Conservation (phyloP, 2,329 filamentous ascomycete species). For the Cladosporium sp. region DNA sequence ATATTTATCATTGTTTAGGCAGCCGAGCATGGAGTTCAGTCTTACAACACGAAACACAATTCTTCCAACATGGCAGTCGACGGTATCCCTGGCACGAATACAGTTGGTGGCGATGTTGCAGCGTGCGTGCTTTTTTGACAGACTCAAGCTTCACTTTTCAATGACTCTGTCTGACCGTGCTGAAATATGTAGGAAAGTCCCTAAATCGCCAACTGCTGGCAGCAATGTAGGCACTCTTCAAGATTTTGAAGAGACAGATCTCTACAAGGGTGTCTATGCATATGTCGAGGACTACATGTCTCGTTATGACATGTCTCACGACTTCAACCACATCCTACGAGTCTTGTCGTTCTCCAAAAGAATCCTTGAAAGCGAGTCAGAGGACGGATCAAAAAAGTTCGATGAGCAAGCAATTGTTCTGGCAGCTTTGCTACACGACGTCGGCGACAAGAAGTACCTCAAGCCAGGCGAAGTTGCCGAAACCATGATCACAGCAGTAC, state of each 20-base stretch:
- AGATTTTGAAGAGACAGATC: constrained; percentile 33
- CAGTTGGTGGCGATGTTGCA: constrained; percentile 4
- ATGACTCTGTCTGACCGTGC: not conserved
- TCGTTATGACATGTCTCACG: constrained; percentile 81
- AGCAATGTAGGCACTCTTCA: constrained; percentile 4
- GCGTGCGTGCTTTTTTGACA: constrained; percentile 8
- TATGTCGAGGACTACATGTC: constrained; percentile 74
- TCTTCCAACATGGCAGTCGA: constrained; percentile 8
- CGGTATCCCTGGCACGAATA: not conserved
- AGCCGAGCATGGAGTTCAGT: not conserved
- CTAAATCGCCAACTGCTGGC: not conserved
- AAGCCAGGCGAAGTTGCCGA: constrained; percentile 52
- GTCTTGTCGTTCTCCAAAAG: constrained; percentile 72
- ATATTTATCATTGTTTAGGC: not conserved
- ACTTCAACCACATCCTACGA: constrained; percentile 80
- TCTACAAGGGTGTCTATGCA: constrained; percentile 44
- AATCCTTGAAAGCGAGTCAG: constrained; percentile 53
- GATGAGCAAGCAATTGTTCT: constrained; percentile 34
- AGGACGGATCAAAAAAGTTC: constrained; percentile 28
- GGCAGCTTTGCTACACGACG: constrained; percentile 71
- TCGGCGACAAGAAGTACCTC: constrained; percentile 83
- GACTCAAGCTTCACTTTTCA: not conserved
- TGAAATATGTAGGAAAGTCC: not conserved
- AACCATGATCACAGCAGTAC: constrained; percentile 57
- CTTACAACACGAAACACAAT: not conserved